Percentiles rank a stretch among this genome's conserved stretches.
phyloP scores from a whole-genome alignment of 2,329 filamentous ascomycete species.

The Xylariaceae sp. region DNA sequence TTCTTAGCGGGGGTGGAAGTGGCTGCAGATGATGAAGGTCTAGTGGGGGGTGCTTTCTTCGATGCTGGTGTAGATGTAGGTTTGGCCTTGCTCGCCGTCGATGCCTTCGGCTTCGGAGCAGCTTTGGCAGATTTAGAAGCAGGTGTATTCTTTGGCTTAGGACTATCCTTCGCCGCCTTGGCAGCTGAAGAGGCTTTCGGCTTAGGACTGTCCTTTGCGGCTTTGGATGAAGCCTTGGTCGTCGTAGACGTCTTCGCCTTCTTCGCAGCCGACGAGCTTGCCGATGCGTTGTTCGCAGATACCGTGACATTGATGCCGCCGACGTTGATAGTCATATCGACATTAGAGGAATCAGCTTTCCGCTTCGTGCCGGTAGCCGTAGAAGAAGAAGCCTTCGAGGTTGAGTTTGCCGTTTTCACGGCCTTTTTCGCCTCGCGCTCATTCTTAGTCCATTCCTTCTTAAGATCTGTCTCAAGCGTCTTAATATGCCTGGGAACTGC shows the following conservation, averaged over 20 bases:
- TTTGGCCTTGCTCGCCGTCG: conserved; percentile 29
- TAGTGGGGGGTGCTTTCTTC: conserved; percentile 2
- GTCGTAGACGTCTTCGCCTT: conserved; percentile 36
- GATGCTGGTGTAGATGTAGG: conserved; percentile 19
- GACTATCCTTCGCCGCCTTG: too few species aligned
- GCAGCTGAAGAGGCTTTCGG: too few species aligned
- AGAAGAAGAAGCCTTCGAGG: conserved; percentile 6
- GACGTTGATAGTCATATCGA: conserved; percentile 37
- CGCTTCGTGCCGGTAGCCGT: conserved; percentile 39
- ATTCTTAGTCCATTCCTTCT: conserved; percentile 62
- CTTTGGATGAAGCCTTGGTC: conserved; percentile 27
- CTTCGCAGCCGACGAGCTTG: conserved; percentile 33
- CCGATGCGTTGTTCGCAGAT: conserved; percentile 31
- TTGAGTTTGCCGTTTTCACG: background rate
- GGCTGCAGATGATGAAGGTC: conserved; percentile 7
- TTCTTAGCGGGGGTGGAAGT: conserved; percentile 20
- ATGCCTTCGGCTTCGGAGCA: conserved; percentile 11
- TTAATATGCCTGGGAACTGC: conserved; percentile 56
- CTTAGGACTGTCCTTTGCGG: conserved; percentile 8
- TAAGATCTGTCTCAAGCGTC: conserved; percentile 60
- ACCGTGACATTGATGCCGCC: conserved; percentile 41
- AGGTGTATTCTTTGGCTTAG: conserved; percentile 16
- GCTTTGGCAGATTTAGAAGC: conserved; percentile 8
- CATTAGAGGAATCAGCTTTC: conserved; percentile 39
- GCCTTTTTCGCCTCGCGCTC: conserved; percentile 56